Percentiles rank a stretch among this genome's conserved stretches.
Conservation (phyloP, 495 filamentous ascomycete genomes). For the Aspergillus coremiiformis region DNA sequence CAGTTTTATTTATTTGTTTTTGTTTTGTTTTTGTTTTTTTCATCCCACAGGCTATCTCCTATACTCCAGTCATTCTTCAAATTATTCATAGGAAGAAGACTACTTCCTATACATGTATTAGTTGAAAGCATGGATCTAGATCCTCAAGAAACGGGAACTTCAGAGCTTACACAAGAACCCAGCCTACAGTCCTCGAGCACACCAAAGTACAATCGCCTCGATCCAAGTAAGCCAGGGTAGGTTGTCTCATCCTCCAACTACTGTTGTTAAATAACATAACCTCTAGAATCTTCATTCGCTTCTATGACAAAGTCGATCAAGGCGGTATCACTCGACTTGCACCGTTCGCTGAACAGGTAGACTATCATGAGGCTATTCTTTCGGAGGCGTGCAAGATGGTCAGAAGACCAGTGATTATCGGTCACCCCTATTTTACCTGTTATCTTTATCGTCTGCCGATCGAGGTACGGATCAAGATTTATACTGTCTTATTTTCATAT, state of each 20-base stretch:
- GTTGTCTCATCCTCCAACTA: not conserved
- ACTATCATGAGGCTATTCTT: conserved; percentile 4
- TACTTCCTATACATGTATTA: too few relatives aligned
- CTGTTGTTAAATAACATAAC: too few relatives aligned
- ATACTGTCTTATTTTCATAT: conserved; percentile 7
- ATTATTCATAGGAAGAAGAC: too few relatives aligned
- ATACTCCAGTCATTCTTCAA: too few relatives aligned
- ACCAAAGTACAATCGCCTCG: not conserved
- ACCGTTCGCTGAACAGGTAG: conserved; percentile 1
- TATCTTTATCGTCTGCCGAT: conserved; percentile 11
- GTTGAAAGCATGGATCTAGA: not conserved
- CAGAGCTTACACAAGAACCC: not conserved
- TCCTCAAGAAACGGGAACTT: not conserved
- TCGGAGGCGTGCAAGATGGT: conserved; percentile 4
- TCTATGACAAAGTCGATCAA: conserved; percentile 3
- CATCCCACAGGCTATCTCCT: too few relatives aligned
- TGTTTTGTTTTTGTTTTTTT: too few relatives aligned
- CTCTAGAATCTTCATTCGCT: conserved; percentile 5
- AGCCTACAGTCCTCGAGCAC: not conserved
- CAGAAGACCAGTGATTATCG: not conserved
- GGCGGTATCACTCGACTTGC: conserved; percentile 3
- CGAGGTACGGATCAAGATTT: conserved; percentile 10
- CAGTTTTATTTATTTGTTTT: too few relatives aligned
- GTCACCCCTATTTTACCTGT: conserved; percentile 1
- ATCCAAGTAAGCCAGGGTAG: conserved; percentile 11